phyloP scores from a whole-genome alignment of 2,329 filamentous ascomycete species.

The Claviceps pazoutovae region DNA sequence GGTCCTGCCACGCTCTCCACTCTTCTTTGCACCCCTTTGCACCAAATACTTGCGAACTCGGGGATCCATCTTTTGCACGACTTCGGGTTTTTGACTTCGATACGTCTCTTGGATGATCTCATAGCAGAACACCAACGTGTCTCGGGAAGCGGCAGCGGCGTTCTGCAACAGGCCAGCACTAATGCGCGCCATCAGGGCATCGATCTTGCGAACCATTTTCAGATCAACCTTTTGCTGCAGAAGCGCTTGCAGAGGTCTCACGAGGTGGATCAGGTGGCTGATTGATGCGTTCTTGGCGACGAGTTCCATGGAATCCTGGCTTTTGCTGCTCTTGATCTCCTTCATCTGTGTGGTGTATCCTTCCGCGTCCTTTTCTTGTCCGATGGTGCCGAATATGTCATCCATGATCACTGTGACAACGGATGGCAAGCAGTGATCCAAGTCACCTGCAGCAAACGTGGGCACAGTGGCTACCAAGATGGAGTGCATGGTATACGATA shows the following conservation, averaged over 20 bases:
- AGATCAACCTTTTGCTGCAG: slow-evolving; percentile 74
- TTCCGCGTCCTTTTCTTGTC: slow-evolving; percentile 93
- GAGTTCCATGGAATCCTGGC: slow-evolving; percentile 92
- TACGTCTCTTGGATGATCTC: slow-evolving; percentile 85
- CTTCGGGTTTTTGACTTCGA: slow-evolving; percentile 40
- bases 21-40: slow-evolving; percentile 65
- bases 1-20: slow-evolving; percentile 54
- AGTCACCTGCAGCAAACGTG: slow-evolving; percentile 61
- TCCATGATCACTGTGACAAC: slow-evolving; percentile 87
- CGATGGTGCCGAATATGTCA: slow-evolving; percentile 84
- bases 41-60: slow-evolving; percentile 62
- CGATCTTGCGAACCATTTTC: slow-evolving; percentile 75
- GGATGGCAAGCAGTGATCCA: slow-evolving; percentile 73
- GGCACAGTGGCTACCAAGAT: slow-evolving; percentile 67
- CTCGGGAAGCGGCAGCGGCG: slow-evolving; percentile 58
- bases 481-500: slow-evolving; percentile 89
- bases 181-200: slow-evolving; percentile 73
- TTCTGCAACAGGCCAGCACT: slow-evolving; percentile 75
- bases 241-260: slow-evolving; percentile 65
- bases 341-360: slow-evolving; percentile 93
- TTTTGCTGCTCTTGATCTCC: slow-evolving; percentile 96
- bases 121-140: slow-evolving; percentile 88
- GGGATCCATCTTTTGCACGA: slow-evolving; percentile 43
- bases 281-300: slow-evolving; percentile 74
- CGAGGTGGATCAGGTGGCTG: slow-evolving; percentile 55